Evolutionary conservation across 352 stramenopile genomes (phyloP).

Genomic region (Ophiocytium majus): DNA sequence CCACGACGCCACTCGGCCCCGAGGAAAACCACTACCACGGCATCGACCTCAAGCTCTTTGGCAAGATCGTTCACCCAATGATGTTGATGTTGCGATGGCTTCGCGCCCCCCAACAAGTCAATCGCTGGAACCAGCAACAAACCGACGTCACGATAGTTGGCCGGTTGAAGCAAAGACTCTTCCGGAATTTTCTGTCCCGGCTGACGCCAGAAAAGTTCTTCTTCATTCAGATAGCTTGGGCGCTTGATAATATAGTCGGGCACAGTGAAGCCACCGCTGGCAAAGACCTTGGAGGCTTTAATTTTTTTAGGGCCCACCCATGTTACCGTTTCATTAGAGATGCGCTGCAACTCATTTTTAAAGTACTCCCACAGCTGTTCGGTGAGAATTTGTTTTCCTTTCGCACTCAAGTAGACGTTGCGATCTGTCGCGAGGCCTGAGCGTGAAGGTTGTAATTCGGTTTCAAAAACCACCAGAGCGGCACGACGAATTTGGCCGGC

Average conservation of each 20-base stretch:
- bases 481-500: not conserved
- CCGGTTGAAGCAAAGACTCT: not conserved
- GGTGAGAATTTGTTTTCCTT: not conserved
- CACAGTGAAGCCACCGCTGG: too few species aligned
- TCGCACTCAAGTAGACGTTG: not conserved
- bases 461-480: constrained; percentile 11
- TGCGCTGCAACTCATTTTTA: too few species aligned
- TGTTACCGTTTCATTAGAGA: too few species aligned
- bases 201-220: not conserved
- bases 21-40: not conserved
- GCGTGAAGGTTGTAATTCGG: not conserved
- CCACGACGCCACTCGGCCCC: not conserved
- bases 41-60: not conserved
- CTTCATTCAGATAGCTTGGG: not conserved
- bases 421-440: not conserved
- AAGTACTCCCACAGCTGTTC: not conserved
- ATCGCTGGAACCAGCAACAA: not conserved
- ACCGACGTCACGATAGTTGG: not conserved
- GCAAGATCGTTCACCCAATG: not conserved
- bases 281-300: too few species aligned
- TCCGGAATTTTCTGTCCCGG: not conserved
- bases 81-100: not conserved
- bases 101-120: not conserved
- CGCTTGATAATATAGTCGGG: not conserved
- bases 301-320: too few species aligned